Evolutionary conservation across 2,329 filamentous ascomycete genomes (phyloP), one percentile per base, ranked within the genome.

Genomic region (Fusarium nodosum): DNA sequence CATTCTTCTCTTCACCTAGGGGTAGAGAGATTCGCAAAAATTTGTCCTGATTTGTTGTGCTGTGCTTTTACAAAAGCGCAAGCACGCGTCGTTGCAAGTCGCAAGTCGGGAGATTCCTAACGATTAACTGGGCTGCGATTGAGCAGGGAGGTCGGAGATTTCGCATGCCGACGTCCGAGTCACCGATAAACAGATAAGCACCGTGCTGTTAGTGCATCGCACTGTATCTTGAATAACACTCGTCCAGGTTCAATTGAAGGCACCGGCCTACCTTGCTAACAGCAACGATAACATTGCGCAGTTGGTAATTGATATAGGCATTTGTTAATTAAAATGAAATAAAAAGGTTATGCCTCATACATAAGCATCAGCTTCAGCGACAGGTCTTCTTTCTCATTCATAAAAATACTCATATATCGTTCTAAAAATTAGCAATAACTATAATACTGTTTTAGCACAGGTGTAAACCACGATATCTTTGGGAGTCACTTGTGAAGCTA

Each of bases 1-100:
- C 78, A 80, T 80, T 13, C 36, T 68, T 58, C 31, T 51, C 52
- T 56, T 57, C 20, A 34, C 20, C 53, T 26, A 16, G 41, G 4
- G 45, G 36, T 38, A 47, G 56, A 56, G 12, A 16, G 16, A 24
- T 38, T 45, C 24, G 58, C 41, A 56, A 63, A 48, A 72, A 30
- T 59, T 58, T 58, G 24, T 26, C 11, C 42, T 28, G 48, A 48
- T 56, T n/a, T 44, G 39, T 54, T 55, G 50, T 57, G 54, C 39
- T 36, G 48, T 66, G 45, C 58, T 41, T 67, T 64, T 15, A 59
- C 47, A 52, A 56, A 61, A 65, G 47, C 62, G 62, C 73, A 72
- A 60, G 67, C 59, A 70, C 69, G 73, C 73, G 72, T 73, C 31
- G 44, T 64, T 61, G 60, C 64, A 44, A 66, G 47, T 64, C 60